These are phyloP conservation scores for Mycena filopes DNA, from an alignment of 768 basidiomycete species.

Conservation along the genomic window DNA sequence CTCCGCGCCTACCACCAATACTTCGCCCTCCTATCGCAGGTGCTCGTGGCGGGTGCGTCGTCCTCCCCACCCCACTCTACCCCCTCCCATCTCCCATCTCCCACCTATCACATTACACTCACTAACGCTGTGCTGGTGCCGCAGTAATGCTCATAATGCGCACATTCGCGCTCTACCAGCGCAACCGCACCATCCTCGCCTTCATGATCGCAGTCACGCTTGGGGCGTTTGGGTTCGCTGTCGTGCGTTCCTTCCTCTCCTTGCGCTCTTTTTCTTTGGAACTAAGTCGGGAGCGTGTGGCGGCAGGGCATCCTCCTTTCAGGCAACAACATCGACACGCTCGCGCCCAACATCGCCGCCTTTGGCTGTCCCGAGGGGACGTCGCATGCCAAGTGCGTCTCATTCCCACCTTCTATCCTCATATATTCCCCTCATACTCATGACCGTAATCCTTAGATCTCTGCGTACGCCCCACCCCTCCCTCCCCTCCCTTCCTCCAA, in stretches of 20 bases:
- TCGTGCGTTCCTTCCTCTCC: constrained; percentile 39
- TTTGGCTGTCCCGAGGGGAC: constrained; percentile 28
- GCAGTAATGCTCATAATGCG: constrained; percentile 55
- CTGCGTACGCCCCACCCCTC: constrained; percentile 41
- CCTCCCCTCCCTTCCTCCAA: no score
- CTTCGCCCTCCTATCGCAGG: constrained; percentile 46
- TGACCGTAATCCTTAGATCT: no score
- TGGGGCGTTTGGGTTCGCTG: constrained; percentile 40
- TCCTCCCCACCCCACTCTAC: constrained; percentile 15
- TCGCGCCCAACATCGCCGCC: constrained; percentile 4
- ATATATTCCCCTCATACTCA: no score
- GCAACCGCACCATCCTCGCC: constrained; percentile 42
- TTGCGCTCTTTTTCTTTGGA: neutral
- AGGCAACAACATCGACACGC: neutral
- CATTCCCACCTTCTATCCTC: neutral
- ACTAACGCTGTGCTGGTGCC: no score
- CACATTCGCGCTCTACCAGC: constrained; percentile 55
- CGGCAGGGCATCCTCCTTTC: constrained; percentile 2
- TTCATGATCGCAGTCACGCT: constrained; percentile 41
- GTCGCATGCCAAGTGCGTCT: constrained; percentile 22
- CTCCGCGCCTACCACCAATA: constrained; percentile 50
- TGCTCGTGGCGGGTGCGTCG: constrained; percentile 46
- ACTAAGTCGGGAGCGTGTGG: no score
- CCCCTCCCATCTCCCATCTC: neutral
- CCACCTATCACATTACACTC: no score